Conservation (phyloP, 495 filamentous ascomycete species). For the Friedmanniomyces endolithicus region DNA sequence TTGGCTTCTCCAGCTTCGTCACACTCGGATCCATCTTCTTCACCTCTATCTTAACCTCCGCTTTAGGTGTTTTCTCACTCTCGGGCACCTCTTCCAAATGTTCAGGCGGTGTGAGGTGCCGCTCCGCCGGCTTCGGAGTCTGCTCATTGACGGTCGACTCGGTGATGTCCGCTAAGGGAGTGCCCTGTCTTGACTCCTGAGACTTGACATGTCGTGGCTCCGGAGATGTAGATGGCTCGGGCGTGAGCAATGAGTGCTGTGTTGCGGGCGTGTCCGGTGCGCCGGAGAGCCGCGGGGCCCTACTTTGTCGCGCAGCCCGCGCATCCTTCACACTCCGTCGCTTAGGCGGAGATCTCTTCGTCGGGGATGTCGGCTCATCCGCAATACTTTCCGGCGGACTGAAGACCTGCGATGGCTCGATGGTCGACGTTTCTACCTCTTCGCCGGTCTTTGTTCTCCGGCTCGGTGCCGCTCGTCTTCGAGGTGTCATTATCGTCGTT, state of each 20-base stretch:
- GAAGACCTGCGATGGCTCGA: conserved; percentile 49
- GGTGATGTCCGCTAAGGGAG: conserved; percentile 70
- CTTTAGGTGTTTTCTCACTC: conserved; percentile 7
- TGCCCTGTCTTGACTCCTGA: conserved; percentile 39
- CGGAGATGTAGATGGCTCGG: conserved; percentile 34
- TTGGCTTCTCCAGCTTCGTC: conserved; percentile 70
- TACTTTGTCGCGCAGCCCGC: conserved; percentile 41
- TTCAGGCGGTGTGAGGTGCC: conserved; percentile 7
- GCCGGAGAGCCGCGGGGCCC: conserved; percentile 30
- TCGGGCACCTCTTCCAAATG: conserved; percentile 7
- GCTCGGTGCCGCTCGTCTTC: conserved; percentile 19
- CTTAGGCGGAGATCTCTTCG: conserved; percentile 53
- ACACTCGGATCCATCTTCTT: conserved; percentile 61
- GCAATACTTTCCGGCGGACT: conserved; percentile 44
- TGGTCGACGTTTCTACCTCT: conserved; percentile 44
- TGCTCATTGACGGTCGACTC: conserved; percentile 52
- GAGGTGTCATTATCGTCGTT: conserved; percentile 24
- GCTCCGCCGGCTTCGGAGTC: conserved; percentile 20
- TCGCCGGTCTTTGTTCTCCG: conserved; percentile 32
- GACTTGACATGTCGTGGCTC: no score
- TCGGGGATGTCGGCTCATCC: conserved; percentile 48
- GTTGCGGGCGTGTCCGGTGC: conserved; percentile 24
- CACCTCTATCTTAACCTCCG: conserved; percentile 26
- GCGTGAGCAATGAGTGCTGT: conserved; percentile 32
- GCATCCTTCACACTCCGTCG: conserved; percentile 48